A percentile compares a stretch with the other conserved stretches of the same genome.
Conservation (phyloP, 306 rosid genomes). For the Pyrus communis region DNA sequence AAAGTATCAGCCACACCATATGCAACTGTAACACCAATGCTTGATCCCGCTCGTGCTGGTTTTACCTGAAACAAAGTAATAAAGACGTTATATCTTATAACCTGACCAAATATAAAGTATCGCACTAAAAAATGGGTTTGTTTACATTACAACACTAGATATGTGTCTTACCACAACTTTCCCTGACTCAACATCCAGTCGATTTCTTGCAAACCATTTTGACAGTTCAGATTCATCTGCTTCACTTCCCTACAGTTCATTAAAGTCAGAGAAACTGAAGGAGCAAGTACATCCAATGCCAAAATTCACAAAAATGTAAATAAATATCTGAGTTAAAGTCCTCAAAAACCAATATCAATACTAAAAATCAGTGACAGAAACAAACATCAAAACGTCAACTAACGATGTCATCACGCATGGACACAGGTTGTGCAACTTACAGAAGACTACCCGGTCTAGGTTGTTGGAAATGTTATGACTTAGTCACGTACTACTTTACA, state of each 20-base stretch:
- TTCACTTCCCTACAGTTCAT: constrained; percentile 50
- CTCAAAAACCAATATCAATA: not conserved
- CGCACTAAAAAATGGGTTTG: not conserved
- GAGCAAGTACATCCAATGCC: not conserved
- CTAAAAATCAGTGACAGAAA: not conserved
- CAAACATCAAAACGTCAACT: not conserved
- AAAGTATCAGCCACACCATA: constrained; percentile 79
- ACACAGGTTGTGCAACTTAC: not conserved
- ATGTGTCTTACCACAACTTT: constrained; percentile 82
- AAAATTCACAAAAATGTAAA: not conserved
- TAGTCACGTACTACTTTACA: not conserved
- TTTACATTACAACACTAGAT: constrained; percentile 13
- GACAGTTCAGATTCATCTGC: constrained; percentile 49
- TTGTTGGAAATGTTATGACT: not conserved
- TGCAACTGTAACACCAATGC: constrained; percentile 89
- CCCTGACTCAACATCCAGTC: constrained; percentile 57
- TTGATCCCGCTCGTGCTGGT: constrained; percentile 92
- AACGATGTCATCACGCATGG: not conserved
- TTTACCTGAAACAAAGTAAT: constrained; percentile 48
- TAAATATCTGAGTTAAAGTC: not conserved
- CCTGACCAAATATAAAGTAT: constrained; percentile 9
- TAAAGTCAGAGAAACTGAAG: constrained; percentile 13
- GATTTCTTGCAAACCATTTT: constrained; percentile 65
- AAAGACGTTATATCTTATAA: constrained; percentile 5
- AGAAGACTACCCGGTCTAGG: not conserved